Evolutionary conservation across 495 filamentous ascomycete species (phyloP), one percentile per base, ranked within the genome.

Genomic region (Chaetomium fimeti): DNA sequence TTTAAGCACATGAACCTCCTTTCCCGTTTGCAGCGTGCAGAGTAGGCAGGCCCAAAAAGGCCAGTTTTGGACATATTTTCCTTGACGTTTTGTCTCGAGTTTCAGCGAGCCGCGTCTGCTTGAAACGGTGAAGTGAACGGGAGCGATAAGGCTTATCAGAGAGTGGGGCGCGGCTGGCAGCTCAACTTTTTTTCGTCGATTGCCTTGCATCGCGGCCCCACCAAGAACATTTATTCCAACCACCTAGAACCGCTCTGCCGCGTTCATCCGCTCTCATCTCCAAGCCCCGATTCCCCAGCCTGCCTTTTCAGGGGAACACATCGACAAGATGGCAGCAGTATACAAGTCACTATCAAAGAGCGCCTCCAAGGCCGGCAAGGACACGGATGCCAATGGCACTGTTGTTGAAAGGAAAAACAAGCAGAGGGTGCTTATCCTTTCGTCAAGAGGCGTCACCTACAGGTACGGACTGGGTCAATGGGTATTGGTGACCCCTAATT

Each of bases 331-430:
- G 94, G 91, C 93, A 22, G 83, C 93, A 24, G 94, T 97, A 52
- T 98, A 97, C 83, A 97, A 97, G 75, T 87, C 92, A 6, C 73
- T 98, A 12, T 93, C 92, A 1, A 92, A 92, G 57, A 77, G 80
- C 71, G 83, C 80, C 72, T 76, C 80, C 20, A 69, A 74, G 71
- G 60, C 55, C 28, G 63, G 64, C 22, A 60, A 64, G 48, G 66
- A 69, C 5, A 72, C 78, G 57, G 68, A 68, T 68, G 82, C 69
- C 25, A 78, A 77, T 64, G 76, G 74, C 62, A 73, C 72, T 29
- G 79, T 79, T 36, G 78, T 79, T 64, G 84, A 80, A 66, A 88
- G 63, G 58, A 74, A 60, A 62, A 70, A 88, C 74, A 87, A 87
- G 79, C 90, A 96, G 74, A 84, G 91, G 66, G 89, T 98, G 27